phyloP scores from a whole-genome alignment of 345 rosid genomes.

The Eucalyptus tenuipes region DNA sequence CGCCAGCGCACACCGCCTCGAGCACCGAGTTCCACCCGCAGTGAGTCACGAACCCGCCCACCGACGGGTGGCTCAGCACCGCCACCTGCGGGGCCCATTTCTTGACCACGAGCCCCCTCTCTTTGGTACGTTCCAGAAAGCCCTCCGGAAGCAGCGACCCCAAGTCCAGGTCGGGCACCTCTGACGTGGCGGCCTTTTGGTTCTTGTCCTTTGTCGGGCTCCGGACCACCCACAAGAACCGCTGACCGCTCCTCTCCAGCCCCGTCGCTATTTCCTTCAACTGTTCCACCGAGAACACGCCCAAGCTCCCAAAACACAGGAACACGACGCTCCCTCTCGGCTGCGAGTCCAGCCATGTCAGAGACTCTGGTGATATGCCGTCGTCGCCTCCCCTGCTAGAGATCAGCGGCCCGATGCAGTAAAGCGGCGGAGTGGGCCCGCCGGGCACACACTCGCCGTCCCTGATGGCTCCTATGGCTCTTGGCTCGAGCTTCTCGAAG shows the following conservation, averaged over 20 bases:
- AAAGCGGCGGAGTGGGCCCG: conserved; percentile 18
- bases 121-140: conserved; percentile 19
- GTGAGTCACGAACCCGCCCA: conserved; percentile 19
- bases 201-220: conserved; percentile 12
- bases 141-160: conserved; percentile 29
- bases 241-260: conserved; percentile 29
- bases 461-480: conserved; percentile 14
- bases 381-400: background rate
- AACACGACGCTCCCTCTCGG: conserved; percentile 42
- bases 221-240: conserved; percentile 51
- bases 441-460: conserved; percentile 30
- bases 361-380: conserved; percentile 1
- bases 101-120: conserved; percentile 14
- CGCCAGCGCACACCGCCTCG: conserved; percentile 1
- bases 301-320: conserved; percentile 53
- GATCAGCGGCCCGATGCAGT: conserved; percentile 51
- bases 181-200: background rate
- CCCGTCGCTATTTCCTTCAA: conserved; percentile 34
- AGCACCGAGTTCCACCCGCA: conserved; percentile 29
- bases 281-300: conserved; percentile 32
- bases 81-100: conserved; percentile 10
- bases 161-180: conserved; percentile 9
- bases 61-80: conserved; percentile 2
- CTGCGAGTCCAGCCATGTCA: conserved; percentile 40
- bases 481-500: conserved; percentile 38